Percentiles rank a stretch among this genome's conserved stretches.
Conservation (phyloP, 805 yeast genomes). For the Metschnikowia continentalis region DNA sequence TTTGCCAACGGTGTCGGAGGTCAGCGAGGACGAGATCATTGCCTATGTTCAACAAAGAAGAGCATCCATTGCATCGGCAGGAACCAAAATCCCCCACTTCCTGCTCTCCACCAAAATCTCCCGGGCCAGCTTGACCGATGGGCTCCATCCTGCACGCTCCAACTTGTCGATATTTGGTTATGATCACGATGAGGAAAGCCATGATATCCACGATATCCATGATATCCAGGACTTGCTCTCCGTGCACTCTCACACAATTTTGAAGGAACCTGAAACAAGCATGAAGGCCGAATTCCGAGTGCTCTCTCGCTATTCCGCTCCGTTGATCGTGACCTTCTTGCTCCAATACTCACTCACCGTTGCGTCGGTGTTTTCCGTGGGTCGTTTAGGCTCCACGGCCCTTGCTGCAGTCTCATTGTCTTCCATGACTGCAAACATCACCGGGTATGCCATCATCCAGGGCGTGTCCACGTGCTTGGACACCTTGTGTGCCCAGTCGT, state of each 20-base stretch:
- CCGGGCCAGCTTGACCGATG: slow-evolving; percentile 14
- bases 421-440: slow-evolving; percentile 73
- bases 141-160: slow-evolving; percentile 13
- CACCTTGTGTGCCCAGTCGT: slow-evolving; percentile 75
- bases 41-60: slow-evolving; percentile 38
- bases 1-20: slow-evolving; percentile 12
- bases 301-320: slow-evolving; percentile 44
- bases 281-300: slow-evolving; percentile 36
- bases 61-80: slow-evolving; percentile 34
- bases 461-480: slow-evolving; percentile 78
- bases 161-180: slow-evolving; percentile 2
- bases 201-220: slow-evolving; percentile 10
- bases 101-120: slow-evolving; percentile 15
- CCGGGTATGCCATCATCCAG: slow-evolving; percentile 70
- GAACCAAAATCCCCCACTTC: slow-evolving; percentile 20
- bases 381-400: slow-evolving; percentile 65
- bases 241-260: slow-evolving; percentile 16
- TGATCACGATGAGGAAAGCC: not conserved
- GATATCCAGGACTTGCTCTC: slow-evolving; percentile 22
- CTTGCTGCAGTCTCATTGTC: slow-evolving; percentile 74
- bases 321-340: slow-evolving; percentile 62
- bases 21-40: slow-evolving; percentile 35
- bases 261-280: slow-evolving; percentile 42
- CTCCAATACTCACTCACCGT: slow-evolving; percentile 70
- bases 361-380: slow-evolving; percentile 74